phyloP scores from a whole-genome alignment of 768 basidiomycete genomes.

The Cystoderma amianthinum region DNA sequence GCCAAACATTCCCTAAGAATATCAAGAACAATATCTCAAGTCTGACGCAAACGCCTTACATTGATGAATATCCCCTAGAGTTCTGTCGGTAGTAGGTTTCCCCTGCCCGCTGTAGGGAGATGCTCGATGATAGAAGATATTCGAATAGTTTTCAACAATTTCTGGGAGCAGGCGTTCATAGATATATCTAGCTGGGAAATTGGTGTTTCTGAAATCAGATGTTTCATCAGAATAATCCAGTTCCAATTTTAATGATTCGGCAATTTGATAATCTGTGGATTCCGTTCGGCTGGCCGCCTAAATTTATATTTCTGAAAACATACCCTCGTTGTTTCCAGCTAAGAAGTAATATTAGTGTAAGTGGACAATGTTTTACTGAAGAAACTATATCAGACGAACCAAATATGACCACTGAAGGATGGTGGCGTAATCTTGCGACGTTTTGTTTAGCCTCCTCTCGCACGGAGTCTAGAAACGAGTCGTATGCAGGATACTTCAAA shows the following conservation, averaged over 20 bases:
- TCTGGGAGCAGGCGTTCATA: conserved; percentile 83
- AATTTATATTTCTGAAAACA: background rate
- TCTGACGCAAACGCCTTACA: conserved; percentile 37
- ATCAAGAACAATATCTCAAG: background rate
- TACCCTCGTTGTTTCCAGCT: conserved; percentile 83
- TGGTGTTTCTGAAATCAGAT: conserved; percentile 79
- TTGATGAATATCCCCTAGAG: conserved; percentile 87
- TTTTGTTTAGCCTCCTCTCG: conserved; percentile 76
- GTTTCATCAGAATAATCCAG: conserved; percentile 83
- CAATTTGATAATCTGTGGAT: conserved; percentile 72
- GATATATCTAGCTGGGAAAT: conserved; percentile 85
- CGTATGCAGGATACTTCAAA: conserved; percentile 79
- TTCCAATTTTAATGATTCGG: conserved; percentile 71
- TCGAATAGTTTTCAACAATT: conserved; percentile 55
- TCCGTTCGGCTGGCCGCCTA: background rate
- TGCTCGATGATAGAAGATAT: conserved; percentile 76
- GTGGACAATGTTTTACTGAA: too few species aligned
- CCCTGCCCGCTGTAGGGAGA: conserved; percentile 86
- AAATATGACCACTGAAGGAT: conserved; percentile 87
- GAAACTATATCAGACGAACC: conserved; percentile 41
- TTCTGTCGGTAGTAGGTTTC: conserved; percentile 62
- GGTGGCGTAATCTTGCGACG: conserved; percentile 77
- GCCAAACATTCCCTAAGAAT: conserved; percentile 82
- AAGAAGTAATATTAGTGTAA: too few species aligned
- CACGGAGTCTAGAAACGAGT: conserved; percentile 69